Evolutionary conservation across 2,329 filamentous ascomycete genomes (phyloP).

Genomic region (Seiridium cupressi): DNA sequence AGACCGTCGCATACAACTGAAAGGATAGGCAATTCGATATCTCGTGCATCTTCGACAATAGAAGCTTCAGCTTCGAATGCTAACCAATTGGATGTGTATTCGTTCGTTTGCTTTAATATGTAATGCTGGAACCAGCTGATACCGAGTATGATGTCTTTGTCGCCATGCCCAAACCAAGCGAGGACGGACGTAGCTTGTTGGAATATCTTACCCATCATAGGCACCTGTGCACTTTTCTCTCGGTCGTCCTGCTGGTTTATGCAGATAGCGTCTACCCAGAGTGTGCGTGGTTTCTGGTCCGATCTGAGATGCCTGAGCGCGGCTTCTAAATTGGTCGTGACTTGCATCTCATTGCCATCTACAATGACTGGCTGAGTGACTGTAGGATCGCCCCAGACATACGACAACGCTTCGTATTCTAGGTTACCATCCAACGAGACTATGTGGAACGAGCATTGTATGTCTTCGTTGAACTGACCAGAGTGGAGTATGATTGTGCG

Average conservation of each 20-base stretch:
- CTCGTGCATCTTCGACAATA: neutral
- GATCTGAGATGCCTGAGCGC: slow-evolving; percentile 11
- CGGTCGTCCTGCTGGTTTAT: slow-evolving; percentile 13
- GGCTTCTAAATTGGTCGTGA: slow-evolving; percentile 13
- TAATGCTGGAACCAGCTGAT: neutral
- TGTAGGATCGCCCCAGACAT: slow-evolving; percentile 16
- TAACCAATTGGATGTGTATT: too few species aligned
- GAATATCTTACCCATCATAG: slow-evolving; percentile 9
- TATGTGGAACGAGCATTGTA: slow-evolving; percentile 14
- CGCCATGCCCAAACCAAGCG: neutral
- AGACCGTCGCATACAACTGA: neutral
- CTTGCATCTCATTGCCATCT: slow-evolving; percentile 11
- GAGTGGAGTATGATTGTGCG: slow-evolving; percentile 14
- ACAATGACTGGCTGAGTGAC: slow-evolving; percentile 13
- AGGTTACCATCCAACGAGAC: slow-evolving; percentile 6
- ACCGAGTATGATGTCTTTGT: neutral
- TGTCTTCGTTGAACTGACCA: slow-evolving; percentile 10
- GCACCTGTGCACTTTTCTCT: slow-evolving; percentile 12
- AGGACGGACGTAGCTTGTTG: neutral
- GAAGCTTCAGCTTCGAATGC: too few species aligned
- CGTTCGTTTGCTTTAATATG: neutral
- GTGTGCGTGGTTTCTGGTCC: slow-evolving; percentile 11
- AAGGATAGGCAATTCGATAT: neutral
- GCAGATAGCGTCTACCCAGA: slow-evolving; percentile 18
- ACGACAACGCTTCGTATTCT: slow-evolving; percentile 16